These are phyloP conservation scores for Litchi chinensis DNA, from an alignment of 345 rosid genomes.

Conservation along the genomic window DNA sequence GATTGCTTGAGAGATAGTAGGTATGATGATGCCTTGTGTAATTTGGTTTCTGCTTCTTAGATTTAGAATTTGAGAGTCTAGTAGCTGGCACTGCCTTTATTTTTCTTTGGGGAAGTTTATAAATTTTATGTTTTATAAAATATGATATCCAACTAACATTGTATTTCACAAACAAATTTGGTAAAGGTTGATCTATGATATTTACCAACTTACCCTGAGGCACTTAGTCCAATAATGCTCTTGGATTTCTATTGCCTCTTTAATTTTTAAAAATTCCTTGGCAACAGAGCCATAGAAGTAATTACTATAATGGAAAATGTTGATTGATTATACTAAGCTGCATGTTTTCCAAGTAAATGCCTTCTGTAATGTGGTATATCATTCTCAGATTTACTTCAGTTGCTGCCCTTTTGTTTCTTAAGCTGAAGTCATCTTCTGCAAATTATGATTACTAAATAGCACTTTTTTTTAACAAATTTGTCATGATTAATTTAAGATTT, in stretches of 20 bases:
- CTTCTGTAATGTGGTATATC: conserved; percentile 3
- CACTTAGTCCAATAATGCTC: background rate
- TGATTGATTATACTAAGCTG: background rate
- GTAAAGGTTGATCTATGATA: background rate
- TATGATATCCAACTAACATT: background rate
- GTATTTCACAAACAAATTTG: background rate
- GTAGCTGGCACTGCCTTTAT: background rate
- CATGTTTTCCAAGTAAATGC: background rate
- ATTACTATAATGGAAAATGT: background rate
- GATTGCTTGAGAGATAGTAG: conserved; percentile 95
- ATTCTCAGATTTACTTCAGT: background rate
- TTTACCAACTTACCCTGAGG: background rate
- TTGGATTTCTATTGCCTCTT: background rate
- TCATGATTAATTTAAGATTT: background rate
- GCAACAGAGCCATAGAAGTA: background rate
- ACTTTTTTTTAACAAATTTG: background rate
- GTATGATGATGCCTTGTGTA: conserved; percentile 35
- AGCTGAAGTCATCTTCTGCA: background rate
- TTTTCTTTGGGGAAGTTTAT: background rate
- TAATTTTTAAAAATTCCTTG: background rate
- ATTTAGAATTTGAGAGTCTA: conserved; percentile 9
- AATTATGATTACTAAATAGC: background rate
- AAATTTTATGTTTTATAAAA: background rate
- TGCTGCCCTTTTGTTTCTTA: background rate
- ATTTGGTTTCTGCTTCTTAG: background rate